Base-by-base conservation (phyloP, 2,329 filamentous ascomycete genomes). In the Stromatinia cepivora region DNA sequence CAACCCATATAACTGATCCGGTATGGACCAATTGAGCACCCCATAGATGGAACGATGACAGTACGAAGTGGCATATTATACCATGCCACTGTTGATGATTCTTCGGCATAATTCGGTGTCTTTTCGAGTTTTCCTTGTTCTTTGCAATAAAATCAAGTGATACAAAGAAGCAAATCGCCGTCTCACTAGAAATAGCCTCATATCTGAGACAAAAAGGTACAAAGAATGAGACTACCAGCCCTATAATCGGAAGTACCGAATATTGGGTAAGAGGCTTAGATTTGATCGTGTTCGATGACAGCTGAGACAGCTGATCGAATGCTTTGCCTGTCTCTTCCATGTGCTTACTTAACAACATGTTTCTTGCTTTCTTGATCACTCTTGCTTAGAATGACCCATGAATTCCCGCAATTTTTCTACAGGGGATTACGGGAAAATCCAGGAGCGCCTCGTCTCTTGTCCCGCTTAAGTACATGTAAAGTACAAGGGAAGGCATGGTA, bases 71-170 rank as follows among this genome's bases (percentile, higher is more conserved):
- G 6, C 6, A 46, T 20, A 39, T 9, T n/a, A 63, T 52, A 50
- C 31, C 45, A 50, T 65, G 25, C 48, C 62, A 65, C 62, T 56
- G n/a, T 56, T 56, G 34, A 56, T 56, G 62, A 56, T n/a, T 65
- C 62, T 42, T 65, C 62, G 34, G 62, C 8, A 65, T 8, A 28
- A 42, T 9, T 42, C 48, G 22, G 48, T 54, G n/a, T 39, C 15
- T 53, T 42, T 22, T 53, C 13, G 1, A 4, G 20, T 6, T 22
- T 20, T 28, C 15, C 46, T 63, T 22, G 20, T 50, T 62, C 45
- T 50, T 17, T 20, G 31, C 45, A 50, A 36, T 9, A 31, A 50
- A 52, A 36, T 39, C 46, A 34, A 63, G 34, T 39, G 46, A 57
- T 58, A 58, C 52, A 22, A 58, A 34, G 31, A 36, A 22, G 10